A percentile compares a stretch with the other conserved stretches of the same genome.
Conservation (phyloP, 768 basidiomycete species). For the Hydnomerulius pinastri region DNA sequence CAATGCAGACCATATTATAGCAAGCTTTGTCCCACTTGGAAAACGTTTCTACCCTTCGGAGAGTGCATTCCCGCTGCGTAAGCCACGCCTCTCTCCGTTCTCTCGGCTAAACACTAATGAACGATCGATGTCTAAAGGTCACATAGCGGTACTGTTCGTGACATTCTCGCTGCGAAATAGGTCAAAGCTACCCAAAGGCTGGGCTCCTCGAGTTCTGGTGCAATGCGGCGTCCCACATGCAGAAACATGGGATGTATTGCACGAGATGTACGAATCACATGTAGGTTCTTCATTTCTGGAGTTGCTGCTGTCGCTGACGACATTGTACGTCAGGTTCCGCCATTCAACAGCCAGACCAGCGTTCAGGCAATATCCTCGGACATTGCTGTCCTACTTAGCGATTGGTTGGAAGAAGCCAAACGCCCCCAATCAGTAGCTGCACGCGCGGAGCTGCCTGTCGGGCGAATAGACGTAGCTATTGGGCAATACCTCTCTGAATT, state of each 20-base stretch:
- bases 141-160: slow-evolving; percentile 74
- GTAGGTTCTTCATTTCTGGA: slow-evolving; percentile 42
- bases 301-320: slow-evolving; percentile 2
- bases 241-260: slow-evolving; percentile 84
- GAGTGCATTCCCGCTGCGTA: slow-evolving; percentile 85
- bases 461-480: slow-evolving; percentile 70
- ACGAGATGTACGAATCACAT: slow-evolving; percentile 87
- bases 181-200: slow-evolving; percentile 65
- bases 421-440: slow-evolving; percentile 67
- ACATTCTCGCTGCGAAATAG: slow-evolving; percentile 67
- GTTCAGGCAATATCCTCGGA: slow-evolving; percentile 81
- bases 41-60: slow-evolving; percentile 91
- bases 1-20: slow-evolving; percentile 63
- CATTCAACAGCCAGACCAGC: slow-evolving; percentile 79
- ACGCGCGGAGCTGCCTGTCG: slow-evolving; percentile 73
- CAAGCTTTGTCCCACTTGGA: slow-evolving; percentile 69
- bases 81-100: slow-evolving; percentile 26
- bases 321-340: slow-evolving; percentile 57
- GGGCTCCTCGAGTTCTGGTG: slow-evolving; percentile 77
- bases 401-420: slow-evolving; percentile 80
- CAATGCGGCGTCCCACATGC: slow-evolving; percentile 81
- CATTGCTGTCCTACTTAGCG: slow-evolving; percentile 75
- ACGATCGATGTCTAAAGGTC: slow-evolving; percentile 48
- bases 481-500: slow-evolving; percentile 76
- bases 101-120: background rate